Percentiles rank a stretch among this genome's conserved stretches.
phyloP scores from a whole-genome alignment of 306 rosid genomes.

The Acmispon strigosus region DNA sequence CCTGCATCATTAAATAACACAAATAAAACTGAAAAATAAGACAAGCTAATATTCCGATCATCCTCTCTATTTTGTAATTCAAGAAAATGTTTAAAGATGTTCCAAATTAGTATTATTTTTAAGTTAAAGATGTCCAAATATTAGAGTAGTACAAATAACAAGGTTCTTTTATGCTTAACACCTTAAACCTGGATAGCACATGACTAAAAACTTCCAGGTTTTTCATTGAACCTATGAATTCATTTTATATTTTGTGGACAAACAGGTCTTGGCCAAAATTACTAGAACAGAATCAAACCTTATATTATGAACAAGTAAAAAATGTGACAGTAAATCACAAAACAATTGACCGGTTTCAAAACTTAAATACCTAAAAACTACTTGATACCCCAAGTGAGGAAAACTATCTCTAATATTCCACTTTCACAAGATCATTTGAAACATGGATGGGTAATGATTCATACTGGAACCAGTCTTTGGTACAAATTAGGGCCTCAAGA shows the following conservation, averaged over 20 bases:
- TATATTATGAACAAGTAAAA: slow-evolving; percentile 25
- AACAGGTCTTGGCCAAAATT: neutral
- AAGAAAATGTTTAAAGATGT: too few relatives aligned
- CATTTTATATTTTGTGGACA: neutral
- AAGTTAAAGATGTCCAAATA: too few relatives aligned
- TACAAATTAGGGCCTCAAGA: slow-evolving; percentile 77
- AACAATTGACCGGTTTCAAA: slow-evolving; percentile 11
- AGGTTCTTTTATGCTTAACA: neutral
- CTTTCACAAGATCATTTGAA: slow-evolving; percentile 43
- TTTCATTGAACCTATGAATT: slow-evolving; percentile 3
- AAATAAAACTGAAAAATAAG: too few relatives aligned
- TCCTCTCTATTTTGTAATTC: too few relatives aligned
- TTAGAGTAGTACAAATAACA: too few relatives aligned
- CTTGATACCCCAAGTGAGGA: neutral
- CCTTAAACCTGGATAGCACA: neutral
- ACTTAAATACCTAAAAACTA: slow-evolving; percentile 19
- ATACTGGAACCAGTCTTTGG: slow-evolving; percentile 72
- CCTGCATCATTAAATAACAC: too few relatives aligned
- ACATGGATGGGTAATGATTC: slow-evolving; percentile 41
- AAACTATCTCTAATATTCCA: slow-evolving; percentile 33
- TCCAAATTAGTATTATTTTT: too few relatives aligned
- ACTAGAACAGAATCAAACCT: neutral
- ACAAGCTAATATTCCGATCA: too few relatives aligned
- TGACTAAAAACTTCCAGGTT: neutral
- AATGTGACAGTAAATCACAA: neutral